Evolutionary conservation across 2,329 filamentous ascomycete genomes (phyloP), one percentile per base, ranked within the genome.

Genomic region (Fusarium pseudoanthophilum): DNA sequence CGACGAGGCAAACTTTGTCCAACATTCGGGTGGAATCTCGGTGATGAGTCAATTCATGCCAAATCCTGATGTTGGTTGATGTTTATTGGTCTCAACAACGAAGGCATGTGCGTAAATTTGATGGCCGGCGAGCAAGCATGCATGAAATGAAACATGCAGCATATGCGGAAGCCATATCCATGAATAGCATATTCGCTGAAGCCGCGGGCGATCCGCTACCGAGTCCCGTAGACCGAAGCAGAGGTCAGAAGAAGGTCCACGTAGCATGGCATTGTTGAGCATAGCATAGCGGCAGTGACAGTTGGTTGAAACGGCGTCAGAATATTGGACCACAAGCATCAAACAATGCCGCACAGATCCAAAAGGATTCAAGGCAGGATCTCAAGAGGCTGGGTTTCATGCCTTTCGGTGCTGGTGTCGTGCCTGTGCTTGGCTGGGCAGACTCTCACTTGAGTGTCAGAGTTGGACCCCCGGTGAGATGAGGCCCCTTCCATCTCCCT

Each of bases 401-500:
- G 59, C 46, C 40, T 30, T 37, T n/a, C 32, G n/a, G 26, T 40
- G 39, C 28, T 67, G 46, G n/a, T 32, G 24, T 34, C 21, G 28
- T 28, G 34, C 24, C 51, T 55, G 51, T 40, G 51, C 51, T 10
- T 34, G 49, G 32, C 18, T 36, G 32, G n/a, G 24, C 34, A 55
- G 51, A 40, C 36, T 26, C 46, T 37, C 39, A 39, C 24, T 36
- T 18, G 26, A 49, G 18, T 48, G 56, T 72, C 46, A 51, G 45
- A 53, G 26, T 46, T 26, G 11, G 59, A 39, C 53, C 59, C 56
- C 58, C 56, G 42, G 51, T n/a, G 51, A 42, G 32, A 55, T 56
- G 48, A 66, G 60, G 55, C 74, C 74, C 76, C 76, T 78, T 70
- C 73, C 71, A 78, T 76, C 72, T 77, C 75, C 75, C 68, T 72